Percentiles rank a stretch among this genome's conserved stretches.
Conservation (phyloP, 768 basidiomycete species). For the Kwoniella pini region DNA sequence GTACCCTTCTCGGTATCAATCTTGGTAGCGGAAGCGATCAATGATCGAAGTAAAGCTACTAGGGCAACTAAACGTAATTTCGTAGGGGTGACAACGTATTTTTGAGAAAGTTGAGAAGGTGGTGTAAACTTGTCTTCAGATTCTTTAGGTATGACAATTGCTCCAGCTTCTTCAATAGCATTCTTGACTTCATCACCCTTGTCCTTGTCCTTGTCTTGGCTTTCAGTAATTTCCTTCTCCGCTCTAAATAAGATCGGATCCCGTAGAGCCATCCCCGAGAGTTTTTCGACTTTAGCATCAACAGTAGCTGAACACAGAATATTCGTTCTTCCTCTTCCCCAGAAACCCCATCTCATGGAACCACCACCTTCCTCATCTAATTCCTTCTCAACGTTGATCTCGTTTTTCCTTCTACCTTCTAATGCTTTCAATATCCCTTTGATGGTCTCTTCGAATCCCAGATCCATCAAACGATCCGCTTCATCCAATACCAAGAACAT, state of each 20-base stretch:
- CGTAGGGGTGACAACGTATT: slow-evolving; percentile 82
- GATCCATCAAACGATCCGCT: slow-evolving; percentile 95
- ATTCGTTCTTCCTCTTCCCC: slow-evolving; percentile 65
- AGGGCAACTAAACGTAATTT: slow-evolving; percentile 93
- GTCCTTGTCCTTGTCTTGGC: slow-evolving; percentile 49
- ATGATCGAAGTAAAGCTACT: slow-evolving; percentile 76
- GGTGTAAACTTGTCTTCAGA: slow-evolving; percentile 71
- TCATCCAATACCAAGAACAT: slow-evolving; percentile 96
- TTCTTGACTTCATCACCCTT: slow-evolving; percentile 25
- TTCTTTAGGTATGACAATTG: slow-evolving; percentile 32
- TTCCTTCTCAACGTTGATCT: slow-evolving; percentile 61
- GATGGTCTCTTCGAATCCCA: slow-evolving; percentile 96
- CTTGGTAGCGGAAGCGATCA: slow-evolving; percentile 63
- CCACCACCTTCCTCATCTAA: slow-evolving; percentile 52
- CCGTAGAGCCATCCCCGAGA: slow-evolving; percentile 77
- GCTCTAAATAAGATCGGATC: slow-evolving; percentile 84
- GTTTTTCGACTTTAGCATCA: slow-evolving; percentile 86
- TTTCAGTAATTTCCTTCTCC: slow-evolving; percentile 59
- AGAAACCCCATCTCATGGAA: slow-evolving; percentile 51
- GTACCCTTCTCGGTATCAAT: slow-evolving; percentile 30
- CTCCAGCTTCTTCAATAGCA: slow-evolving; percentile 31
- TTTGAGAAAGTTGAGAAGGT: slow-evolving; percentile 88
- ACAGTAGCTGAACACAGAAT: slow-evolving; percentile 97
- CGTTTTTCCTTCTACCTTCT: slow-evolving; percentile 77
- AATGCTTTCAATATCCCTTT: slow-evolving; percentile 82